Base-by-base conservation (phyloP, 306 rosid species). In the Trifolium repens region DNA sequence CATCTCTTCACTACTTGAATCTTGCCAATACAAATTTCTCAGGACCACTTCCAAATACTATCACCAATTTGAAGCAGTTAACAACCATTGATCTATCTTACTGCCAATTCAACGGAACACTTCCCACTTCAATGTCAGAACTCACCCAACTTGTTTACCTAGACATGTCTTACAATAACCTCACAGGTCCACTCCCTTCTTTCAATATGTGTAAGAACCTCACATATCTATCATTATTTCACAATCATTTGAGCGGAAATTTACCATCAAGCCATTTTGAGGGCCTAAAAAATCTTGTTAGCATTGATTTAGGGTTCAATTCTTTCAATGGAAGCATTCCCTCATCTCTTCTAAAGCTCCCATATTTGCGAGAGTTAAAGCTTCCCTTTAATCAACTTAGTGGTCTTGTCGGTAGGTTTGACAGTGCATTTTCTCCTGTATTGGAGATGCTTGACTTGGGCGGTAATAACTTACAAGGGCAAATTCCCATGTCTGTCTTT, bases 381-480 rank as follows among this genome's bases (percentile, higher is more conserved):
- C 63, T 86, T n/a, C 12, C 77, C 0, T 4, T n/a, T 61, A 85
- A 83, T 43, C 42, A 34, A 15, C 50, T 87, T 9, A 42, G 43
- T 44, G 87, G 87, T 9, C 5, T 13, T 4, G 27, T 85, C 5
- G 63, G 8, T 58, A 81, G 78, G 14, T 59, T 81, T 42, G 5
- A 15, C 0, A 59, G 8, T 2, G 6, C 63, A n/a, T 65, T 65
- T 37, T 63, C 69, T 3, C 35, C 68, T 12, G 0, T 24, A 0
- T 4, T 80, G 5, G 44, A 84, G 30, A 67, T 68, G 14, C 53
- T 89, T 39, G 91, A 81, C 76, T 75, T 91, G 27, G 11, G 73
- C 3, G 17, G 26, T 63, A 91, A 91, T 58, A 74, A 67, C 0
- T 67, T 89, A 11, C 74, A 71, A 73, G 91, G 97, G 2, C 71